Base-by-base conservation (phyloP, 441 rosid species). In the Codiaeum variegatum region DNA sequence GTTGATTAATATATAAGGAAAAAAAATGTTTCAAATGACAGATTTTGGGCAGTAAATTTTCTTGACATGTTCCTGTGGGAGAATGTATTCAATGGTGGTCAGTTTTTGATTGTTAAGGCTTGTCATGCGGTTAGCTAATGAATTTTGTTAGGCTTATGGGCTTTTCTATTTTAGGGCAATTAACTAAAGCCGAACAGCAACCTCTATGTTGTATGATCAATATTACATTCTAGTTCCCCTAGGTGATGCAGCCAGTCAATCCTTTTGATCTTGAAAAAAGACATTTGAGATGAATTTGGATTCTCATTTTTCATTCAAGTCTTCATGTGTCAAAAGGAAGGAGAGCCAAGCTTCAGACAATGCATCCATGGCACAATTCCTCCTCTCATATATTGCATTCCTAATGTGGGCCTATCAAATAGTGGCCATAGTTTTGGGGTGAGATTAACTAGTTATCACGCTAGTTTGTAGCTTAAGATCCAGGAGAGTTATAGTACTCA, bases 11-110 rank as follows among this genome's bases (percentile, higher is more conserved):
- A 55, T 79, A 73, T 77, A 80, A 73, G 75, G 73, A 75, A 62
- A 75, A 76, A 56, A 77, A 73, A 74, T 61, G 66, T 67, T 69
- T 44, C 73, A 55, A 78, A 74, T 73, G 63, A 77, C 71, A 76
- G 69, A 68, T 74, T 51, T 77, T 71, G 59, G 72, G 73, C 29
- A 26, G 40, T 71, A 61, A 73, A 70, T 73, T 28, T 69, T 72
- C 52, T 26, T 23, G 36, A 47, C 23, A n/a, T 32, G 52, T 24
- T 7, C 52, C 31, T 51, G 56, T 16, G 10, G 60, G 0, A 52
- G 29, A 47, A 65, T 54, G 29, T 18, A 42, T 65, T 12, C 26
- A 34, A n/a, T 54, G 44, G 55, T 3, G 9, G 4, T 8, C 16
- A 3, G 29, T 11, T 0, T 62, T 51, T 3, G 12, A 28, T 18